phyloP scores from a whole-genome alignment of 2,329 filamentous ascomycete species.

The Akanthomyces muscarius region DNA sequence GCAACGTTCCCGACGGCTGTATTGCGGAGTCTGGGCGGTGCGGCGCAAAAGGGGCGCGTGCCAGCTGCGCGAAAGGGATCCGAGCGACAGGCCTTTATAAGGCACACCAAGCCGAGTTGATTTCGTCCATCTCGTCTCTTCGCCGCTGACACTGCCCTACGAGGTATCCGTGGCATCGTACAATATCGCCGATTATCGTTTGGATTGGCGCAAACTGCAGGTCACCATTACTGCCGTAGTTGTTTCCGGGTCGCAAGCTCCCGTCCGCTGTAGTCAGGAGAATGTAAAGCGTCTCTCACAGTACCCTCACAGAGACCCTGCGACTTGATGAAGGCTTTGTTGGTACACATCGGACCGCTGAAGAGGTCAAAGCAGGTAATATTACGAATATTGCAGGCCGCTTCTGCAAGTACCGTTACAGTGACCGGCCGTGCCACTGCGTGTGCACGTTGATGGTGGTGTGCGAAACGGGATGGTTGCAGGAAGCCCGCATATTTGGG shows the following conservation, averaged over 20 bases:
- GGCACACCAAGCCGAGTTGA: not conserved
- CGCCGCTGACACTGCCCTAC: not conserved
- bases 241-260: too few species aligned
- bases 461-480: not conserved
- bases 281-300: too few species aligned
- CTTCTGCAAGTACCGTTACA: not conserved
- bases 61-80: not conserved
- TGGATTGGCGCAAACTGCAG: not conserved
- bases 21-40: not conserved
- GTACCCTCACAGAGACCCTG: not conserved
- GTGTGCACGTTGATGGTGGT: not conserved
- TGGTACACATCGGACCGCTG: not conserved
- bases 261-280: too few species aligned
- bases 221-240: not conserved
- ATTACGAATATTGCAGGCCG: constrained; percentile 4
- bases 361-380: not conserved
- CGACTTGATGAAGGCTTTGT: not conserved
- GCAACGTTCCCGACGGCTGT: not conserved
- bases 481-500: not conserved
- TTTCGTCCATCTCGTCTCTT: not conserved
- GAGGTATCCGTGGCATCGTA: not conserved
- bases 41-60: not conserved
- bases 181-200: not conserved
- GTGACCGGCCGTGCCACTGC: not conserved
- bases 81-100: not conserved